A percentile compares a stretch with the other conserved stretches of the same genome.
phyloP scores from a whole-genome alignment of 164 flowering plant genomes.

The Hamamelis virginiana region DNA sequence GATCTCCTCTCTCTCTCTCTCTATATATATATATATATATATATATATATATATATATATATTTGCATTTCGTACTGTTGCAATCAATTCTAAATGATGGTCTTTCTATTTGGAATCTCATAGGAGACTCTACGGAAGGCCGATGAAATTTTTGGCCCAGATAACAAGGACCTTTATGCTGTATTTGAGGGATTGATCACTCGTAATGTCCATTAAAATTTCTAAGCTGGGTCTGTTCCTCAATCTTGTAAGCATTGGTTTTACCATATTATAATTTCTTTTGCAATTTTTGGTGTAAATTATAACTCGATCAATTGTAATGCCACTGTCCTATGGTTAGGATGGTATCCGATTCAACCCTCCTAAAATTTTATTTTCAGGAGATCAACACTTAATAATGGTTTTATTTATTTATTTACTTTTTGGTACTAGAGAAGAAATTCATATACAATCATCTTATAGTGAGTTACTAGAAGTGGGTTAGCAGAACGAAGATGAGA shows the following conservation, averaged over 20 bases:
- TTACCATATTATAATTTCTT: not conserved
- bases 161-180: conserved; percentile 78
- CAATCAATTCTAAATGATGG: not conserved
- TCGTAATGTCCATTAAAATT: conserved; percentile 52
- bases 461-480: too few relatives aligned
- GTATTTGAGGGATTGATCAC: conserved; percentile 81
- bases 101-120: not conserved
- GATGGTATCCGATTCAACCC: too few relatives aligned
- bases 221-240: not conserved
- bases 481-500: too few relatives aligned
- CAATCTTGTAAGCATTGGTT: conserved; percentile 1
- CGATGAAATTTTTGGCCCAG: conserved; percentile 82
- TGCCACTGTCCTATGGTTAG: conserved; percentile 2
- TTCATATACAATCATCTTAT: too few relatives aligned
- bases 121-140: conserved; percentile 90
- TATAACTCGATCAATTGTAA: not conserved
- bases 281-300: conserved; percentile 14
- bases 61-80: not conserved
- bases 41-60: not conserved
- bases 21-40: not conserved
- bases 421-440: too few relatives aligned
- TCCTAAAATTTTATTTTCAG: too few relatives aligned
- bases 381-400: too few relatives aligned
- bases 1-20: not conserved
- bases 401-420: too few relatives aligned